Evolutionary conservation across 2,329 filamentous ascomycete genomes (phyloP), one percentile per base, ranked within the genome.

Genomic region (Trichoderma harzianum): DNA sequence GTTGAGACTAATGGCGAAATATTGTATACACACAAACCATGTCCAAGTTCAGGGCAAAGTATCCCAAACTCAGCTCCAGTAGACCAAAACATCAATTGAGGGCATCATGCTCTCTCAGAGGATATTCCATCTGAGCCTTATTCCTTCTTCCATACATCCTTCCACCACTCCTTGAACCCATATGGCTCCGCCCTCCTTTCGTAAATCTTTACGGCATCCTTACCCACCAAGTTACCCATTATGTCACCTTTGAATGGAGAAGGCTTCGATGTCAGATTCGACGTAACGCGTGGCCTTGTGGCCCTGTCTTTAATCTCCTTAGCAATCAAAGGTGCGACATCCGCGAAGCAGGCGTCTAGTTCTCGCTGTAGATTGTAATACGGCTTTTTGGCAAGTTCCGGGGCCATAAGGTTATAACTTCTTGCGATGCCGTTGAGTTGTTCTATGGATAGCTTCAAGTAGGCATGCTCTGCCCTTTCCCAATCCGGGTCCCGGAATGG

Each of bases 391-490:
- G 95, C 95, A 2, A 97, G 86, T 69, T 94, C 91, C 0, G 96
- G 96, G 0, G 96, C 95, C 90, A 97, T 95, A 3, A 98, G 88
- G 77, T 98, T 98, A 84, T 99, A 99, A 16, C 93, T 93, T 30
- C 96, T 89, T 8, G 94, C 92, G 63, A 97, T 86, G 34, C 83
- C 81, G 81, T 98, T 98, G 70, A 98, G 88, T 71, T 93, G 90
- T 61, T 88, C 87, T 74, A 99, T 88, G 6, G 93, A 89, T 6
- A 96, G 86, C 51, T 87, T 88, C 79, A 95, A 90, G 82, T 97
- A 98, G 7, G 90, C 85, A 4, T 84, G 82, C 80, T 98, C 94
- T 7, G 88, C 87, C 24, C 85, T 82, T 74, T 96, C 88, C 92
- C 95, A 98, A 1, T 87, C 83, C 0, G 89, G 83, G 76, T 98